A percentile compares a stretch with the other conserved stretches of the same genome.
Evolutionary conservation across 2,329 filamentous ascomycete species (phyloP).

Genomic region (Amylocarpus encephaloides): DNA sequence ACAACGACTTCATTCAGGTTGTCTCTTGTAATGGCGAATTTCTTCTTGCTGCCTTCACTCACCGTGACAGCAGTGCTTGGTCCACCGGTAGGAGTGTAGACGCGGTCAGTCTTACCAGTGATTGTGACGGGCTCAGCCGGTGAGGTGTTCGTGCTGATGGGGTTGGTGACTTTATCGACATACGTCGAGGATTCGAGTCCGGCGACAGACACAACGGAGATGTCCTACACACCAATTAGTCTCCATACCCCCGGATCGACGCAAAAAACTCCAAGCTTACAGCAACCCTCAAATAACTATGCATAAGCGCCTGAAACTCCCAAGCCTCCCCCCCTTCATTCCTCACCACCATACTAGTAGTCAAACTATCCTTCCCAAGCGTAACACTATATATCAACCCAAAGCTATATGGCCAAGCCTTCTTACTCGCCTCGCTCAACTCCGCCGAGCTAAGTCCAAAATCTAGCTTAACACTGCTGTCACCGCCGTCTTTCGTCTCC

Average conservation of each 20-base stretch:
- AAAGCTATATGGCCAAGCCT: conserved; percentile 81
- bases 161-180: conserved; percentile 70
- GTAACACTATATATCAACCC: conserved; percentile 91
- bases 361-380: conserved; percentile 65
- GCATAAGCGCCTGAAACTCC: conserved; percentile 86
- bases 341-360: conserved; percentile 77
- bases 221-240: conserved; percentile 53
- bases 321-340: conserved; percentile 78
- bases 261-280: conserved; percentile 44
- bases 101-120: conserved; percentile 74
- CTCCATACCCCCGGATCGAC: conserved; percentile 7
- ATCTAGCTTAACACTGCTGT: conserved; percentile 82
- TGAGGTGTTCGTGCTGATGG: conserved; percentile 55
- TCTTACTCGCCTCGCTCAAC: conserved; percentile 60
- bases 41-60: conserved; percentile 53
- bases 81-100: conserved; percentile 68
- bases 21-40: conserved; percentile 72
- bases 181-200: conserved; percentile 74
- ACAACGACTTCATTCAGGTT: conserved; percentile 84
- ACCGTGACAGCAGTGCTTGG: conserved; percentile 55
- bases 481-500: conserved; percentile 37
- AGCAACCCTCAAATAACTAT: conserved; percentile 79
- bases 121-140: conserved; percentile 57
- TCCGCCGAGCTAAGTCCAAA: conserved; percentile 78
- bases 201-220: conserved; percentile 62